Evolutionary conservation across 1,284 basidiomycete genomes (phyloP), one percentile per base, ranked within the genome.

Genomic region (Ceratobasidium sp.): DNA sequence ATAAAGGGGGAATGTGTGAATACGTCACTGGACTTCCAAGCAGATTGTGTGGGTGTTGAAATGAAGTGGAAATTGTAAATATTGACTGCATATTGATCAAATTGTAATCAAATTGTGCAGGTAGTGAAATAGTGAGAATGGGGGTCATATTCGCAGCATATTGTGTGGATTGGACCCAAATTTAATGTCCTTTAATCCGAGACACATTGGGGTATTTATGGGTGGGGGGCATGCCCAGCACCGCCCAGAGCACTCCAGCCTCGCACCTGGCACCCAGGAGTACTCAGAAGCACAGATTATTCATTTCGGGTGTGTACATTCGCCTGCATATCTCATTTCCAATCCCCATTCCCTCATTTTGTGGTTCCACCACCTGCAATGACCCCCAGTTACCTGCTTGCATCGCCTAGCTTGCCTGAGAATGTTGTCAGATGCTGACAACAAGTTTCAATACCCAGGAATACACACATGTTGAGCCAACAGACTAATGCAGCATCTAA

Each of bases 381-480:
- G 8, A 19, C 31, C 24, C 24, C 29, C 27, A 14, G 13, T 43
- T 11, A n/a, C 24, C 51, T 8, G 13, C 9, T 34, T 34, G n/a
- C 31, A 9, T 34, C 16, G 56, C 56, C 22, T 59, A 22, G 5
- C 16, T 9, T n/a, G 9, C 22, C 34, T 59, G 13, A 13, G 34
- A 37, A 19, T 24, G 22, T 43, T 19, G 31, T 24, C 29, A 37
- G 24, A n/a, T n/a, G n/a, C n/a, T 24, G 13, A 43, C 14, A 37
- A 34, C n/a, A 9, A 5, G 37, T 27, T 37, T 58, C 31, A n/a
- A 31, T 16, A 27, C 13, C 13, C 16, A 34, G 27, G 31, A 13
- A 29, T 37, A 37, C 56, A 29, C 51, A 29, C 11, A 58, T 58
- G 56, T 58, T 27, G 16, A 58, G 56, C 31, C 56, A 58, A 27